Base-by-base conservation (phyloP, 257 asterid genomes). In the Solanum neorickii region DNA sequence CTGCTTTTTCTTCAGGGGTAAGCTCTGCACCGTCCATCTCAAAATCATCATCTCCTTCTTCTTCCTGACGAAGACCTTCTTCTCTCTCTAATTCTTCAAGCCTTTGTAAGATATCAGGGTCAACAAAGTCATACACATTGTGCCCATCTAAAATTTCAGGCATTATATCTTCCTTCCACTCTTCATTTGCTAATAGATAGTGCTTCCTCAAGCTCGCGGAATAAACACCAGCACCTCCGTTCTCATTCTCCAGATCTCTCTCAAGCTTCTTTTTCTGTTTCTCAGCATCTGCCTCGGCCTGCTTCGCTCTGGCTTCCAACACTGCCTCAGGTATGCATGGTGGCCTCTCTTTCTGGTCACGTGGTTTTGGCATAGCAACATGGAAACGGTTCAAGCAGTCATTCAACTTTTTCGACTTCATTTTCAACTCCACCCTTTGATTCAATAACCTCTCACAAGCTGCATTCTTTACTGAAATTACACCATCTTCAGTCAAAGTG, bases 211-310 rank as follows among this genome's bases (percentile, higher is more conserved):
- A 89, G 93, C 94, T 95, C 18, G 98, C 99, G n/a, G 99, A 97
- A 92, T 97, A 97, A 11, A 97, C 99, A 91, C 99, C 99, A 0
- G 99, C 99, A 88, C 99, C 99, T 44, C 99, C 99, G 89, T 96
- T 97, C 90, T 96, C 99, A 80, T 96, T 88, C 92, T 97, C 99
- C 56, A 97, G 89, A 90, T 97, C 99, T 89, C 85, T 94, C 92
- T 97, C 99, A 21, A 97, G 96, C 88, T 92, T 94, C 90, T 90
- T 92, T 88, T 90, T 93, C 90, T 93, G 93, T 70, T 94, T 94
- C 92, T 92, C 95, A 0, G 93, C 91, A 80, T 88, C 91, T 86
- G 89, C 93, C 78, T 89, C 96, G 5, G 93, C 94, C 89, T 90
- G 69, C 91, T 91, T 95, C 62, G 94, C 97, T 88, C 88, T 91